Evolutionary conservation across 352 stramenopile species (phyloP).

Genomic region (Thraustotheca clavata): DNA sequence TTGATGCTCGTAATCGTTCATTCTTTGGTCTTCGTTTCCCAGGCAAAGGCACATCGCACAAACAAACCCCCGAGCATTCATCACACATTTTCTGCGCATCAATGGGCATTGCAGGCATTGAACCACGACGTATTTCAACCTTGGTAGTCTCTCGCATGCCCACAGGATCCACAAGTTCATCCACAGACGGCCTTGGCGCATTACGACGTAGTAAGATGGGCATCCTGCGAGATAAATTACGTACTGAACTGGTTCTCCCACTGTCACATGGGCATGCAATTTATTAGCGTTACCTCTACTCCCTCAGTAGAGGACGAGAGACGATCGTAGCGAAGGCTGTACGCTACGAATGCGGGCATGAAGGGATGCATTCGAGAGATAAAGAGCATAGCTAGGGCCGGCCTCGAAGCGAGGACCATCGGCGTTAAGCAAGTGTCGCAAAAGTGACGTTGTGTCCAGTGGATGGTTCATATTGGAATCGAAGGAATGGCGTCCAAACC

Average conservation of each 20-base stretch:
- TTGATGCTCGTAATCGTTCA: constrained; percentile 32
- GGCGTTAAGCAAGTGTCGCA: not conserved
- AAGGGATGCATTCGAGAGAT: no score
- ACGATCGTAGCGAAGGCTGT: no score
- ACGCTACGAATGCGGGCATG: no score
- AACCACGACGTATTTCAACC: not conserved
- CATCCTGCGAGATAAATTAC: no score
- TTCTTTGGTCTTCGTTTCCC: constrained; percentile 29
- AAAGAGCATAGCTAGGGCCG: no score
- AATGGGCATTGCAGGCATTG: constrained; percentile 30
- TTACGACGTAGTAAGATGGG: constrained; percentile 55
- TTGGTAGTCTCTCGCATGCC: not conserved
- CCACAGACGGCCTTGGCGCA: constrained; percentile 57
- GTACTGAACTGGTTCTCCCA: no score
- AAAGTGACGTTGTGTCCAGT: not conserved
- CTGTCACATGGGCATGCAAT: no score
- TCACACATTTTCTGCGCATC: constrained; percentile 16
- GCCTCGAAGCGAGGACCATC: not conserved
- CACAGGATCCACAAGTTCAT: constrained; percentile 44
- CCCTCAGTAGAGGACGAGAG: no score
- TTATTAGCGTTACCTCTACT: no score
- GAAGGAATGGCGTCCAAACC: not conserved
- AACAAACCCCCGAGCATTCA: constrained; percentile 21
- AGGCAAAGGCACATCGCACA: constrained; percentile 4
- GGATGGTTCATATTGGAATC: no score